These are phyloP conservation scores for Capsicum baccatum DNA, from an alignment of 257 asterid genomes.

Conservation along the genomic window DNA sequence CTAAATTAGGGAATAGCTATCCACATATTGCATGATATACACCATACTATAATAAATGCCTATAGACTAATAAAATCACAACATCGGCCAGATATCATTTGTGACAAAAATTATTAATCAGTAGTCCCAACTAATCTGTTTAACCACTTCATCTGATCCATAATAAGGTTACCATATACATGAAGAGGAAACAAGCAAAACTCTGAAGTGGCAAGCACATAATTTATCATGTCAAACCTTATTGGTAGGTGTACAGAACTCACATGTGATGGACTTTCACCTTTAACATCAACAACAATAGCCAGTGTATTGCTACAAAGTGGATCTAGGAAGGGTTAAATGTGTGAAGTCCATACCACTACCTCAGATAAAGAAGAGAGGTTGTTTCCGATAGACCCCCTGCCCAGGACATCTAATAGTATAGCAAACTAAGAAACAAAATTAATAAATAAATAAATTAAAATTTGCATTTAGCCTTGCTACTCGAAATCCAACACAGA, in stretches of 20 bases:
- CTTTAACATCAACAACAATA: background rate
- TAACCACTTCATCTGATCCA: background rate
- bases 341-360: too few relatives aligned
- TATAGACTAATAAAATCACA: background rate
- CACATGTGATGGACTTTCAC: slow-evolving; percentile 46
- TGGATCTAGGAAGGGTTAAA: too few relatives aligned
- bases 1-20: background rate
- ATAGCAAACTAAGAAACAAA: too few relatives aligned
- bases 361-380: too few relatives aligned
- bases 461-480: background rate
- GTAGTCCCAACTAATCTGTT: background rate
- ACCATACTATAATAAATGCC: background rate
- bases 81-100: background rate
- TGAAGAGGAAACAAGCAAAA: background rate
- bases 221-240: background rate
- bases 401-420: too few relatives aligned
- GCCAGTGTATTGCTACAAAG: too few relatives aligned
- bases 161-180: too few relatives aligned
- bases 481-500: background rate
- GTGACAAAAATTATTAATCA: background rate
- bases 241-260: slow-evolving; percentile 33
- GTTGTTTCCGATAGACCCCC: too few relatives aligned
- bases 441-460: background rate
- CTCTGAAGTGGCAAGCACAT: background rate
- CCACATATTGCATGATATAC: background rate